These are phyloP conservation scores for Scheffersomyces stipitis DNA, from an alignment of 805 yeast species.

Conservation along the genomic window DNA sequence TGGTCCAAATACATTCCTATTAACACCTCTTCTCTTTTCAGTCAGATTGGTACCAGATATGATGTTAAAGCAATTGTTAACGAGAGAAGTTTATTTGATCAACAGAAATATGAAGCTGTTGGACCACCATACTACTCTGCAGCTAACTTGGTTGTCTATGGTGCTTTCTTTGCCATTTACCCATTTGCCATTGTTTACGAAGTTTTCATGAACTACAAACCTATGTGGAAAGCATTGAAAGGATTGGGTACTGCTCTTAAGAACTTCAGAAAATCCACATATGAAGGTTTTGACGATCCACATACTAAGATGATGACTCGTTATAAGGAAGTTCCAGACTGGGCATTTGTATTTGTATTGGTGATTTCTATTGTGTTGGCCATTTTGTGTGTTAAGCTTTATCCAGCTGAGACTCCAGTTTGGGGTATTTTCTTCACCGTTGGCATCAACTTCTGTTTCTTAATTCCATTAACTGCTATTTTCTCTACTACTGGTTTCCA, in stretches of 20 bases:
- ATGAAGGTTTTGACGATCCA: slow-evolving; percentile 33
- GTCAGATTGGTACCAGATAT: slow-evolving; percentile 23
- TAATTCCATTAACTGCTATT: slow-evolving; percentile 30
- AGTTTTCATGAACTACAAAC: slow-evolving; percentile 10
- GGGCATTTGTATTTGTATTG: slow-evolving; percentile 25
- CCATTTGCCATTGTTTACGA: slow-evolving; percentile 25
- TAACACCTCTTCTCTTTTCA: slow-evolving; percentile 20
- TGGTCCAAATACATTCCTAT: slow-evolving; percentile 31
- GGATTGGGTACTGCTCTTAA: slow-evolving; percentile 14
- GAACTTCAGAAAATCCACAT: slow-evolving; percentile 21
- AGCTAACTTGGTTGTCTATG: slow-evolving; percentile 20
- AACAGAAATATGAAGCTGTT: slow-evolving; percentile 14
- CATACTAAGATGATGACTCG: slow-evolving; percentile 31
- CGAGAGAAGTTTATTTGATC: slow-evolving; percentile 9
- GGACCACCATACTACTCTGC: slow-evolving; percentile 25
- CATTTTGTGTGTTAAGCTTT: slow-evolving; percentile 29
- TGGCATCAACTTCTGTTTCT: slow-evolving; percentile 31
- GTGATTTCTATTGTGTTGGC: slow-evolving; percentile 29
- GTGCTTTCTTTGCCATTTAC: slow-evolving; percentile 23
- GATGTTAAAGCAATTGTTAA: slow-evolving; percentile 12
- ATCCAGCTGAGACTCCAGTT: slow-evolving; percentile 35
- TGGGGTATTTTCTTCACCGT: slow-evolving; percentile 37
- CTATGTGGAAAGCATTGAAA: slow-evolving; percentile 11
- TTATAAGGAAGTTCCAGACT: slow-evolving; percentile 36
- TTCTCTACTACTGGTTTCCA: slow-evolving; percentile 30